Evolutionary conservation across 2,329 filamentous ascomycete species (phyloP), one percentile per base, ranked within the genome.

Genomic region (Fusarium gaditjirri): DNA sequence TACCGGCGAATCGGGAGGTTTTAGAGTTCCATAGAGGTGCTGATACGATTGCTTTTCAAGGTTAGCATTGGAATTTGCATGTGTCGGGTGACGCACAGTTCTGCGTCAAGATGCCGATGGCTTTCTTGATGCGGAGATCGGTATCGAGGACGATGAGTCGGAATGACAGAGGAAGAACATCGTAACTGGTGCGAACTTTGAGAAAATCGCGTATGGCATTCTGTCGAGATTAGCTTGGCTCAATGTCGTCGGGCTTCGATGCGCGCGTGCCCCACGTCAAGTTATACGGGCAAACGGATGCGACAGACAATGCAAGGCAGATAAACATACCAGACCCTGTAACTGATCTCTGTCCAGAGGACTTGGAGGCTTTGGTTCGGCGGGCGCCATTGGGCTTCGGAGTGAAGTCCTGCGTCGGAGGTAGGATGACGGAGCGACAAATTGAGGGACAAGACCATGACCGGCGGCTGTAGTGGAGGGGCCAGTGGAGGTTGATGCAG

Each of bases 21-120:
- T 93, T 92, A 31, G 95, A 98, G 82, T 99, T 95, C 96, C 96
- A 99, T 73, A 99, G 86, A 55, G 96, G 96, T 57, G 96, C 96
- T 35, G 96, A 99, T 61, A 99, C 96, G 80, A 99, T 99, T 79
- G 94, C 95, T 98, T 31, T 43, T 46, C 39, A 47, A 55, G 47
- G 35, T 52, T 62, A 79, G 75, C 52, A 66, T 60, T 46, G n/a
- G 39, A 49, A 39, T 54, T 43, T 46, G 31, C 10, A 44, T 23
- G n/a, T 42, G 50, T 68, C 49, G 57, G 58, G 47, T 49, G 53
- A 75, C 83, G 75, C 82, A 97, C 95, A 94, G 86, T 98, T 98
- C 82, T 98, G 95, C 50, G 94, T 94, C 73, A 99, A 87, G 76
- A 98, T 98, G 79, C 94, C 94, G 78, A 99, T 86, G 82, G 94